phyloP scores from a whole-genome alignment of 441 rosid species.

The California macrophylla region DNA sequence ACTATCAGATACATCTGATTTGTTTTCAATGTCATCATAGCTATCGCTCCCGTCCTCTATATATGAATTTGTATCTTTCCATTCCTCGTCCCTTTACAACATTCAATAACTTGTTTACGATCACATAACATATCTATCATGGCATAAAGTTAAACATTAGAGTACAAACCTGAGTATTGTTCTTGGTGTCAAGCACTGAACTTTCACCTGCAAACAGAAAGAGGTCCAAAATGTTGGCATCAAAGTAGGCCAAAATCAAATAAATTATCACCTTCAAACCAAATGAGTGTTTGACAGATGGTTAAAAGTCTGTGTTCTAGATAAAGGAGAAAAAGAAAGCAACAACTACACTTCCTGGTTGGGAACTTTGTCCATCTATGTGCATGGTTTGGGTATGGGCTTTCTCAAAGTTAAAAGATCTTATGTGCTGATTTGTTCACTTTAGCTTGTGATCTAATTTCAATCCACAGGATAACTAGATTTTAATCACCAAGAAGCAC shows the following conservation, averaged over 20 bases:
- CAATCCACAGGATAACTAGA: background rate
- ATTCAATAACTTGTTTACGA: background rate
- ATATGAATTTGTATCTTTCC: conserved; percentile 25
- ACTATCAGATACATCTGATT: conserved; percentile 31
- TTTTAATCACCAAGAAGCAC: conserved; percentile 1
- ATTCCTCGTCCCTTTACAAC: conserved; percentile 32
- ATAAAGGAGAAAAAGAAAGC: background rate
- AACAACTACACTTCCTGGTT: background rate
- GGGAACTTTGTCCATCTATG: background rate
- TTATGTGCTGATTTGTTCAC: background rate
- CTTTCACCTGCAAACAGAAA: conserved; percentile 32
- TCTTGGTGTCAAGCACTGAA: conserved; percentile 49
- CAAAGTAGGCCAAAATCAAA: background rate
- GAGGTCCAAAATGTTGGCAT: background rate
- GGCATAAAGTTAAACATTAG: background rate
- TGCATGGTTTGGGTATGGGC: background rate
- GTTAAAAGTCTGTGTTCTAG: background rate
- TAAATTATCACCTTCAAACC: background rate
- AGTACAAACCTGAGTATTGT: conserved; percentile 33
- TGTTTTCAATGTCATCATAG: conserved; percentile 24
- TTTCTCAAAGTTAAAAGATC: background rate
- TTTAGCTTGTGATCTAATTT: conserved; percentile 3
- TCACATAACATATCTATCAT: background rate
- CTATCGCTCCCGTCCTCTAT: conserved; percentile 18
- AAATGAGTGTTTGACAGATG: background rate